Conservation (phyloP, 169 alveolate species). For the Plasmodium gonderi region DNA sequence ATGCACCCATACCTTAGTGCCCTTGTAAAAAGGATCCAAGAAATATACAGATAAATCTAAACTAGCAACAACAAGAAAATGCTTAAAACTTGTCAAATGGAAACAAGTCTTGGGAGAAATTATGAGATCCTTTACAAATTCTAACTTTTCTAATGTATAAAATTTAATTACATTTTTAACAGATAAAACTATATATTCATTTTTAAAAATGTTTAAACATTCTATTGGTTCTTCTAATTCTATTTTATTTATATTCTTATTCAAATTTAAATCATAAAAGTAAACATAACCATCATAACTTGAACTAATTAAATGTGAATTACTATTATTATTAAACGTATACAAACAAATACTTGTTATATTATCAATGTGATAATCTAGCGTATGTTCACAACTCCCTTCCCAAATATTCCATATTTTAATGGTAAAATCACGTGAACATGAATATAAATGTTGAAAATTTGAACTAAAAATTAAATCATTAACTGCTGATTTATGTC, state of each 20-base stretch:
- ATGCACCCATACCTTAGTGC: slow-evolving; percentile 7
- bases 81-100: slow-evolving; percentile 16
- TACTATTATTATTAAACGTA: background rate
- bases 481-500: slow-evolving; percentile 64
- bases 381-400: slow-evolving; percentile 32
- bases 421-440: slow-evolving; percentile 71
- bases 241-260: slow-evolving; percentile 12
- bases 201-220: slow-evolving; percentile 23
- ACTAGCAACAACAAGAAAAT: slow-evolving; percentile 57
- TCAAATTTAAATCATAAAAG: slow-evolving; percentile 18
- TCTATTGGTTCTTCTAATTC: slow-evolving; percentile 65
- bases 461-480: slow-evolving; percentile 43
- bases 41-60: slow-evolving; percentile 42
- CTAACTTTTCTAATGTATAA: slow-evolving; percentile 1
- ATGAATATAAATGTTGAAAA: slow-evolving; percentile 57
- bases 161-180: slow-evolving; percentile 48
- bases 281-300: slow-evolving; percentile 69
- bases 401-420: slow-evolving; percentile 73
- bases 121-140: slow-evolving; percentile 28
- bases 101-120: slow-evolving; percentile 55
- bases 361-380: slow-evolving; percentile 71
- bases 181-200: slow-evolving; percentile 35
- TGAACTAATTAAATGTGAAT: slow-evolving; percentile 59
- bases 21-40: slow-evolving; percentile 37
- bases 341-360: slow-evolving; percentile 34